These are phyloP conservation scores for Fusarium protoensiforme DNA, from an alignment of 2,329 filamentous ascomycete genomes.

Conservation along the genomic window DNA sequence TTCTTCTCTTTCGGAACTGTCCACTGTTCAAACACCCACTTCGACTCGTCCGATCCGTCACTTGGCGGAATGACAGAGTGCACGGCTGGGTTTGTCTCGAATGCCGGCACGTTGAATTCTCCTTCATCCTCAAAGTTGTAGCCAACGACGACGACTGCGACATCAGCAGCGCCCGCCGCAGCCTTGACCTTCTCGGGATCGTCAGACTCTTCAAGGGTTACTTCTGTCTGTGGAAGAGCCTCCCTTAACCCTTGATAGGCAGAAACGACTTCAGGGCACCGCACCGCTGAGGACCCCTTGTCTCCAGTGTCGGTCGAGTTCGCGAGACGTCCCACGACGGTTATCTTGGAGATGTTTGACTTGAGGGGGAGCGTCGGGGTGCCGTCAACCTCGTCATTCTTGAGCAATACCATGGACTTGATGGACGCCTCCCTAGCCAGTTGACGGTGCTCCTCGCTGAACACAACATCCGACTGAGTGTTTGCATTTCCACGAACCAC, in stretches of 20 bases:
- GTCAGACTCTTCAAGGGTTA: conserved; percentile 14
- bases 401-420: conserved; percentile 36
- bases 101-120: conserved; percentile 26
- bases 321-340: conserved; percentile 31
- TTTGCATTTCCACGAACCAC: not conserved
- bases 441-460: conserved; percentile 26
- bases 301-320: conserved; percentile 29
- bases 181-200: not conserved
- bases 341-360: not conserved
- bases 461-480: conserved; percentile 15
- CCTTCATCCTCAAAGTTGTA: conserved; percentile 33
- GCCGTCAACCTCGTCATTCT: conserved; percentile 10
- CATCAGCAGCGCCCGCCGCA: conserved; percentile 7
- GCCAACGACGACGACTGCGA: conserved; percentile 29
- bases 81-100: conserved; percentile 5
- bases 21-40: not conserved
- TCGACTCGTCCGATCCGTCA: not conserved
- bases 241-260: conserved; percentile 22
- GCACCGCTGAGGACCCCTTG: conserved; percentile 30
- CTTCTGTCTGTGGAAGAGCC: not conserved
- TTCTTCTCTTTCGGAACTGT: not conserved
- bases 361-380: conserved; percentile 1
- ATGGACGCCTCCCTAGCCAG: conserved; percentile 26
- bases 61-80: conserved; percentile 9
- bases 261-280: conserved; percentile 12